phyloP scores from a whole-genome alignment of 225 moss, liverwort and hornwort genomes.

The Lunularia cruciata region DNA sequence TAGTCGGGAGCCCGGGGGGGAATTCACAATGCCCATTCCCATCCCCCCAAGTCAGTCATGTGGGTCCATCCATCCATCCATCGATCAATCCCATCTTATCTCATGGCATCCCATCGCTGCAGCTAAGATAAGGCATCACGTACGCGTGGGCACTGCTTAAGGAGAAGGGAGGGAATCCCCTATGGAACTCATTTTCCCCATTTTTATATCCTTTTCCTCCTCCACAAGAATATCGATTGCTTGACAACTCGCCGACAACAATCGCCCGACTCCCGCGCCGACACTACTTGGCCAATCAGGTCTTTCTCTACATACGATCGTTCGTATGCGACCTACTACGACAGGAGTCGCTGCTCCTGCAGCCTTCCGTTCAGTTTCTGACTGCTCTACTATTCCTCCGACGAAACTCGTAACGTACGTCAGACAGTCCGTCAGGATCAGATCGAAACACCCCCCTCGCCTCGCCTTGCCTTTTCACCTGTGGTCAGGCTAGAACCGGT shows the following conservation, averaged over 20 bases:
- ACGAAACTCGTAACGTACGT: background rate
- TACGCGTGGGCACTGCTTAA: conserved; percentile 2
- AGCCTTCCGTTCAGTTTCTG: conserved; percentile 8
- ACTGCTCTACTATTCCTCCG: background rate
- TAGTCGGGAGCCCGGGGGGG: conserved; percentile 9
- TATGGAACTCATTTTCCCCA: background rate
- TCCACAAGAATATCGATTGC: background rate
- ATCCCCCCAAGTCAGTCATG: background rate
- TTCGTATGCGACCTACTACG: background rate
- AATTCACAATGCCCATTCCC: background rate
- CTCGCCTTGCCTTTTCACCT: background rate
- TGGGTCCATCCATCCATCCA: no score
- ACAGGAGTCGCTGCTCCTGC: background rate
- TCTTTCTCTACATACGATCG: no score
- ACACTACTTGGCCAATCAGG: background rate
- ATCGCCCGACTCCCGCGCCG: conserved; percentile 11
- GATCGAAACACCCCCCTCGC: background rate
- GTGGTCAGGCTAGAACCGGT: background rate
- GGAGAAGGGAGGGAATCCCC: conserved; percentile 11
- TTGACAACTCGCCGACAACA: background rate
- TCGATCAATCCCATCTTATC: background rate
- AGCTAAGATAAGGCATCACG: conserved; percentile 16
- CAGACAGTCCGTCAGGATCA: background rate
- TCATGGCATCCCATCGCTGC: background rate
- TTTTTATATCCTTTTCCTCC: background rate